Conservation (phyloP, 352 stramenopile genomes). For the Phytophthora vignae region DNA sequence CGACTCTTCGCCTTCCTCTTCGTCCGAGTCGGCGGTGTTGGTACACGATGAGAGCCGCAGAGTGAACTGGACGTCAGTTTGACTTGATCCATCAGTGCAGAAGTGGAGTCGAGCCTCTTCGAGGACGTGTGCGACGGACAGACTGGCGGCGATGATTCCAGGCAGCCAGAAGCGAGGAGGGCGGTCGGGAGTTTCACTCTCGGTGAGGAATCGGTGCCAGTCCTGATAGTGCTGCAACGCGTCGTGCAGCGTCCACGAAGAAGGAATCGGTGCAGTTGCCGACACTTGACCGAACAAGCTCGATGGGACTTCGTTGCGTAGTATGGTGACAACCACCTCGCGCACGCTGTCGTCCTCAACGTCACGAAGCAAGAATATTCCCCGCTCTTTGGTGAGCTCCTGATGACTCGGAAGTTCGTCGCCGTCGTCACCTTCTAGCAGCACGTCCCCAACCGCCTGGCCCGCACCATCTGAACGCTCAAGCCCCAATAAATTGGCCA, state of each 20-base stretch:
- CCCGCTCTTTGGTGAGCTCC: background rate
- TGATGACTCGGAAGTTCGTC: constrained; percentile 4
- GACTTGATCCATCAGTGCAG: background rate
- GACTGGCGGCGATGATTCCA: constrained; percentile 9
- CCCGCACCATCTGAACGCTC: background rate
- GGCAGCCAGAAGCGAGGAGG: constrained; percentile 26
- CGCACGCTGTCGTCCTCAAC: constrained; percentile 17
- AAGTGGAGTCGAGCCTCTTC: constrained; percentile 5
- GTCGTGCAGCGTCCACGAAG: constrained; percentile 33
- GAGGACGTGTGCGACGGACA: constrained; percentile 21
- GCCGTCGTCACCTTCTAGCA: constrained; percentile 2
- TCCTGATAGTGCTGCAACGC: constrained; percentile 36
- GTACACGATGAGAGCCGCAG: constrained; percentile 1
- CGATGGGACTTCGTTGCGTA: constrained; percentile 31
- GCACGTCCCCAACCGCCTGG: background rate
- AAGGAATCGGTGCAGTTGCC: background rate
- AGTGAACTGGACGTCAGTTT: constrained; percentile 11
- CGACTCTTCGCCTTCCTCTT: background rate
- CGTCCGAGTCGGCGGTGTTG: background rate
- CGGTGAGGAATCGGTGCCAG: constrained; percentile 21
- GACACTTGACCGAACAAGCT: constrained; percentile 1
- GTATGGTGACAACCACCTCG: constrained; percentile 21
- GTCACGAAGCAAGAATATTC: constrained; percentile 14
- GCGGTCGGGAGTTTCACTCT: background rate
- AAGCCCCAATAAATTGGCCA: constrained; percentile 1